Evolutionary conservation across 2,329 filamentous ascomycete species (phyloP).

Genomic region (Sporothrix dimorphospora): DNA sequence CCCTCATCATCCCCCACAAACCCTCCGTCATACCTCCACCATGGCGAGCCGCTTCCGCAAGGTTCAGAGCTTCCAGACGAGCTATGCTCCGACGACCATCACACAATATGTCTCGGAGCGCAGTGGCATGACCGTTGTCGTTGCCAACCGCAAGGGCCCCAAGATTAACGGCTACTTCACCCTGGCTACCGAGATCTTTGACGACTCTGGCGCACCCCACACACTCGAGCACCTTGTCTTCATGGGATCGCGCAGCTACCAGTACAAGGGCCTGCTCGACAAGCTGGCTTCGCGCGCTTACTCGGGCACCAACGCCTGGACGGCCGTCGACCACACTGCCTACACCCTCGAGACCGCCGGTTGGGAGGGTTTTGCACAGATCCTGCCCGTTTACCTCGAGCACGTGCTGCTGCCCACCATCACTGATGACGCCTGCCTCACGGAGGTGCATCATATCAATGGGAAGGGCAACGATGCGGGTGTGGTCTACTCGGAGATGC

Average conservation of each 20-base stretch:
- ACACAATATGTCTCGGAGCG: slow-evolving; percentile 95
- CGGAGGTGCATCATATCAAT: slow-evolving; percentile 95
- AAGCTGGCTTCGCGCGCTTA: slow-evolving; percentile 93
- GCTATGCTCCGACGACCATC: slow-evolving; percentile 86
- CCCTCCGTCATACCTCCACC: slow-evolving; percentile 38
- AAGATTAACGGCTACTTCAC: slow-evolving; percentile 95
- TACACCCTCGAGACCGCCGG: slow-evolving; percentile 95
- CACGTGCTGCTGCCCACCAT: slow-evolving; percentile 90
- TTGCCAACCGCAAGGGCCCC: slow-evolving; percentile 90
- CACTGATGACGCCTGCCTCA: slow-evolving; percentile 90
- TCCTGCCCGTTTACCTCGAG: slow-evolving; percentile 92
- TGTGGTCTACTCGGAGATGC: slow-evolving; percentile 99
- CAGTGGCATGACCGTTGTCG: slow-evolving; percentile 92
- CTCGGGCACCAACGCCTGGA: slow-evolving; percentile 95
- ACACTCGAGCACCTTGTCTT: slow-evolving; percentile 83
- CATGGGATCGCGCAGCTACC: slow-evolving; percentile 91
- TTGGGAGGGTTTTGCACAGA: slow-evolving; percentile 95
- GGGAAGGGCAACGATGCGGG: slow-evolving; percentile 93
- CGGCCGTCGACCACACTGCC: slow-evolving; percentile 91
- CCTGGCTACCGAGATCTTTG: slow-evolving; percentile 93
- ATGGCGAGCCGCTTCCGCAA: slow-evolving; percentile 75
- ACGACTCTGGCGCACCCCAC: slow-evolving; percentile 91
- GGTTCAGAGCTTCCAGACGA: slow-evolving; percentile 81
- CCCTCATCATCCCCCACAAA: slow-evolving; percentile 25
- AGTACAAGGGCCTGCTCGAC: slow-evolving; percentile 92